Evolutionary conservation across 179 eudicot species (phyloP).

Genomic region (Spergularia azorica): DNA sequence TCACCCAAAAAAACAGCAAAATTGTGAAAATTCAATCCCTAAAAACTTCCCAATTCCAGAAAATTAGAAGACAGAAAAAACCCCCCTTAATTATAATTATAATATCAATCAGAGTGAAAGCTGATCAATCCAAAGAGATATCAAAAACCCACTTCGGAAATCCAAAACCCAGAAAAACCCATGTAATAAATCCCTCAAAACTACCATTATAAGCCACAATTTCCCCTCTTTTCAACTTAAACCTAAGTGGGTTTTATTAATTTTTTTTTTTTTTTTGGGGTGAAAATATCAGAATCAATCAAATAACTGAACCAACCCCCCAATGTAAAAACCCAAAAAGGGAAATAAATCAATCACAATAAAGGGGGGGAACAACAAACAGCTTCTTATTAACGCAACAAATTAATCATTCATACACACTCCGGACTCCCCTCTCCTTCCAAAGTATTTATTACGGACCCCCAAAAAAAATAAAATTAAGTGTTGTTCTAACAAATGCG

Average conservation of each 20-base stretch:
- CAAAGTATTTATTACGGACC: background rate
- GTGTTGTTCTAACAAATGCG: conserved; percentile 22
- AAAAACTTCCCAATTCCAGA: conserved; percentile 16
- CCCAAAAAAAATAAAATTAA: conserved; percentile 16
- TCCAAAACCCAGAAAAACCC: conserved; percentile 61
- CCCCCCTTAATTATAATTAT: background rate
- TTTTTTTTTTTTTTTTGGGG: background rate
- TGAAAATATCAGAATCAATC: conserved; percentile 10
- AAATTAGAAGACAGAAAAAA: background rate
- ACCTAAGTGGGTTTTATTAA: background rate
- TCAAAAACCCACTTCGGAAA: conserved; percentile 43
- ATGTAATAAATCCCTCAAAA: conserved; percentile 48
- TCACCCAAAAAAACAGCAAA: conserved; percentile 13
- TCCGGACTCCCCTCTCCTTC: background rate
- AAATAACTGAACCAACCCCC: background rate
- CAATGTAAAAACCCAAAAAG: conserved; percentile 17
- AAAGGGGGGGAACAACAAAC: conserved; percentile 3
- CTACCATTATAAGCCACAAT: conserved; percentile 49
- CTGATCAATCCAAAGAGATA: conserved; percentile 28
- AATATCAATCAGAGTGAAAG: conserved; percentile 25
- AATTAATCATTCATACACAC: conserved; percentile 12
- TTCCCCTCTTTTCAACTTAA: conserved; percentile 6
- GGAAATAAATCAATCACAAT: conserved; percentile 26
- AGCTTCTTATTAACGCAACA: conserved; percentile 12
- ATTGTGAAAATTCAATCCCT: background rate